Base-by-base conservation (phyloP, 164 flowering plant species). In the Stephania yunnanensis region DNA sequence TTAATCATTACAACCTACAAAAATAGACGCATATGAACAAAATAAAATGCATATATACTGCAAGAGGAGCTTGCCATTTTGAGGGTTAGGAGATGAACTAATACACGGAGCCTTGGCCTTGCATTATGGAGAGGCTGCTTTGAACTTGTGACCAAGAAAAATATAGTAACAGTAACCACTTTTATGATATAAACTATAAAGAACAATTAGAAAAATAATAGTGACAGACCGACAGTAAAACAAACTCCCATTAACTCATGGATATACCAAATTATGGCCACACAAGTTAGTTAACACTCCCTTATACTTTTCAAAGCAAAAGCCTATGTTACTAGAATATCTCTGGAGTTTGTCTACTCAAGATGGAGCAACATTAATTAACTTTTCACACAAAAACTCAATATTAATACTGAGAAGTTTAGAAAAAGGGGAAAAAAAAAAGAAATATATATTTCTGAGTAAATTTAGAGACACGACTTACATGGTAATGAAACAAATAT, bases 401-500 rank as follows among this genome's bases (percentile, higher is more conserved):
- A 61, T 19, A n/a, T 19, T 61, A 7, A 61, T 50, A 15, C 15
- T 50, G 17, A 12, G 42, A 72, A n/a, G 55, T 50, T 50, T 17
- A 12, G 42, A 72, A n/a, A 63, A 42, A 30, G 42, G 42, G 29
- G 7, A 20, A 46, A 63, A 72, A 19, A 6, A 25, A 61, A 10
- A 46, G 15, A 22, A 36, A 25, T 25, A 36, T 36, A 36, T 5
- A 25, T 29, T 63, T 25, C 31, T 6, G 11, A 58, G 44, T 19
- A 72, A 6, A 61, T 61, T 22, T 31, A 8, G 10, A 20, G 7
- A 70, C 42, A 31, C 55, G n/a, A 86, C 89, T 88, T 85, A 90
- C 94, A 44, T 55, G 71, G 46, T 85, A 65, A 64, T 84, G 83
- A 77, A 92, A 88, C 46, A 94, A 82, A 82, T 94, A 94, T 0